phyloP scores from a whole-genome alignment of 2,329 filamentous ascomycete species.

The Aspergillus novoparasiticus region DNA sequence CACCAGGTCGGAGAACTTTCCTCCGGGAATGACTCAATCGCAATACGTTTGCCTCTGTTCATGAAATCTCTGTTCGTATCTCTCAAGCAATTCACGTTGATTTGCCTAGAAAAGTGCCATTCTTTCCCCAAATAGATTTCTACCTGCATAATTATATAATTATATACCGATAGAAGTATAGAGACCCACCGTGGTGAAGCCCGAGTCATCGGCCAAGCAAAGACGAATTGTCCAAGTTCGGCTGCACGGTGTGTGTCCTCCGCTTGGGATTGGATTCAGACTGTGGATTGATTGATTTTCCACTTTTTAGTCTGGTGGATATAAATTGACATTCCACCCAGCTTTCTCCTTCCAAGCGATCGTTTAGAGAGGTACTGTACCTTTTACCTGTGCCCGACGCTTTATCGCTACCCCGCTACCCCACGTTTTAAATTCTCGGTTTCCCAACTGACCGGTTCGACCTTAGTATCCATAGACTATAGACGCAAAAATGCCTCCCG shows the following conservation, averaged over 20 bases:
- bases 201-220: constrained; percentile 7
- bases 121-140: not conserved
- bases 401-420: constrained; percentile 21
- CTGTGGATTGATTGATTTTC: not conserved
- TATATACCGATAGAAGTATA: not conserved
- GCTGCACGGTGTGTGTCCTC: constrained; percentile 11
- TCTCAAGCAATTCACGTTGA: not conserved
- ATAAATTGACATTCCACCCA: constrained; percentile 2
- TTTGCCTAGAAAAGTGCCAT: not conserved
- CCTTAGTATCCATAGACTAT: not conserved
- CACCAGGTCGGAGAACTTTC: constrained; percentile 1
- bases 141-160: not conserved
- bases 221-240: constrained; percentile 16
- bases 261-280: not conserved
- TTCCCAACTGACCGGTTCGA: not conserved
- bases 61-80: not conserved
- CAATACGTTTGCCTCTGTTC: not conserved
- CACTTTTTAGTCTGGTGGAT: not conserved
- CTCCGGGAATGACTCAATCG: constrained; percentile 1
- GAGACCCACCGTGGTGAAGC: not conserved
- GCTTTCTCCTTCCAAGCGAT: not conserved
- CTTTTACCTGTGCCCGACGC: not conserved
- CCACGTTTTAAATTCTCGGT: constrained; percentile 19
- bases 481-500: constrained; percentile 40
- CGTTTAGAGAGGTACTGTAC: constrained; percentile 5